A percentile compares a stretch with the other conserved stretches of the same genome.
phyloP scores from a whole-genome alignment of 371 early-diverging fungal species.

The Blakeslea trispora region DNA sequence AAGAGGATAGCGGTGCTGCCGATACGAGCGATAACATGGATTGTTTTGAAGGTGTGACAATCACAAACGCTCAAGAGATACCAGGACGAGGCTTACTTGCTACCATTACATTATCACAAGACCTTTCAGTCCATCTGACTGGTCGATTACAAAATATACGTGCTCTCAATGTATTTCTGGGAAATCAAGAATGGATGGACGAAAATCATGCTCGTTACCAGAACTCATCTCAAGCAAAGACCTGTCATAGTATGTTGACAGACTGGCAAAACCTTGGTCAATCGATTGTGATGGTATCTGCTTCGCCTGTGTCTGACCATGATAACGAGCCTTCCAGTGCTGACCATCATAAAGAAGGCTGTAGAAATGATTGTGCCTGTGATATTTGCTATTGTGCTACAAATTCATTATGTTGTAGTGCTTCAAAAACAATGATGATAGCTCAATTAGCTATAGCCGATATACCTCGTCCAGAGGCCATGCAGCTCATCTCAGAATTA shows the following conservation, averaged over 20 bases:
- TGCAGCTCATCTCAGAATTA: conserved; percentile 43
- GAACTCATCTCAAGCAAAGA: conserved; percentile 40
- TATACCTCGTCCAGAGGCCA: conserved; percentile 57
- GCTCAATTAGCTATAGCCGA: conserved; percentile 62
- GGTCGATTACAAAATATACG: conserved; percentile 40
- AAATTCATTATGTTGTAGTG: conserved; percentile 37
- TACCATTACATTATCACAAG: conserved; percentile 36
- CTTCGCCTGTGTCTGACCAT: conserved; percentile 43
- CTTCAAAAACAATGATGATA: conserved; percentile 47
- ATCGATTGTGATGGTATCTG: conserved; percentile 63
- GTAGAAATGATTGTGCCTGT: conserved; percentile 50
- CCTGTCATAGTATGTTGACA: conserved; percentile 26
- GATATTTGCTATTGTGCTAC: conserved; percentile 50
- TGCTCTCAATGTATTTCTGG: conserved; percentile 58
- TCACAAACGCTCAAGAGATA: conserved; percentile 61
- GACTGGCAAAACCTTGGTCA: conserved; percentile 66
- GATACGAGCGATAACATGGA: conserved; percentile 16
- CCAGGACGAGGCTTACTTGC: conserved; percentile 71
- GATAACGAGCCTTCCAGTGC: conserved; percentile 15
- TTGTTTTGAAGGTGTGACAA: conserved; percentile 49
- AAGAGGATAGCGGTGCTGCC: neutral
- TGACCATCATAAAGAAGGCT: conserved; percentile 35
- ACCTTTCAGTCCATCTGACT: conserved; percentile 23
- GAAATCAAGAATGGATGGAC: conserved; percentile 73
- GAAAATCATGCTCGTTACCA: conserved; percentile 61